phyloP scores from a whole-genome alignment of 2,329 filamentous ascomycete genomes.

The Ophiocordyceps unilateralis region DNA sequence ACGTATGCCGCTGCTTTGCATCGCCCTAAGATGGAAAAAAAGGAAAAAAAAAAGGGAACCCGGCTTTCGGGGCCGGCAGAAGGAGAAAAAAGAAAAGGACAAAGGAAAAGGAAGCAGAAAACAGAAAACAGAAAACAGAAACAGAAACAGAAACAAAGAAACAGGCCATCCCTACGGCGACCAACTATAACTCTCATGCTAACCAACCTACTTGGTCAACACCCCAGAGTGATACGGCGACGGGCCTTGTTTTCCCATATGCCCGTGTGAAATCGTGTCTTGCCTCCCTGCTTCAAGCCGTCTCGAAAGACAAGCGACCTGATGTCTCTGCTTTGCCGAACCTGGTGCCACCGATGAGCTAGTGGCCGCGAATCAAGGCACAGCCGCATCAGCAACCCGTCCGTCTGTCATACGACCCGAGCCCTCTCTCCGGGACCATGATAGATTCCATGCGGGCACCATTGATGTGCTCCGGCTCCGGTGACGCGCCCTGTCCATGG shows the following conservation, averaged over 20 bases:
- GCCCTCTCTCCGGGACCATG: not conserved
- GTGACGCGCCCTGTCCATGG: conserved; percentile 2
- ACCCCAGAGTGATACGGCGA: too few species aligned
- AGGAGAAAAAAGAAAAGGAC: too few species aligned
- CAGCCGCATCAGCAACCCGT: conserved; percentile 1
- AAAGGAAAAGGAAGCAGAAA: not conserved
- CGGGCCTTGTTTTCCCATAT: too few species aligned
- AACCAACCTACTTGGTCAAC: too few species aligned
- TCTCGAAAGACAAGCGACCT: not conserved
- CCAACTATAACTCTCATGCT: not conserved
- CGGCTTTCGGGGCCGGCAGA: too few species aligned
- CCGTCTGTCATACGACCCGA: not conserved
- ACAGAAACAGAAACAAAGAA: not conserved
- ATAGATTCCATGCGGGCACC: conserved; percentile 5
- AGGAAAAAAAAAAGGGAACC: too few species aligned
- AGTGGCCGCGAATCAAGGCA: conserved; percentile 1
- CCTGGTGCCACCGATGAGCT: not conserved
- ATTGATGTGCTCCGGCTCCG: conserved; percentile 11
- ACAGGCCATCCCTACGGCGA: not conserved
- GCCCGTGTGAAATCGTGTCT: not conserved
- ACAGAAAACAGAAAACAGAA: not conserved
- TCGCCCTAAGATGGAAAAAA: too few species aligned
- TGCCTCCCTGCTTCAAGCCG: not conserved
- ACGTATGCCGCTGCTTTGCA: too few species aligned
- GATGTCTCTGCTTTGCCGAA: conserved; percentile 1